Base-by-base conservation (phyloP, 2,329 filamentous ascomycete species). In the Aphanoascus verrucosus region DNA sequence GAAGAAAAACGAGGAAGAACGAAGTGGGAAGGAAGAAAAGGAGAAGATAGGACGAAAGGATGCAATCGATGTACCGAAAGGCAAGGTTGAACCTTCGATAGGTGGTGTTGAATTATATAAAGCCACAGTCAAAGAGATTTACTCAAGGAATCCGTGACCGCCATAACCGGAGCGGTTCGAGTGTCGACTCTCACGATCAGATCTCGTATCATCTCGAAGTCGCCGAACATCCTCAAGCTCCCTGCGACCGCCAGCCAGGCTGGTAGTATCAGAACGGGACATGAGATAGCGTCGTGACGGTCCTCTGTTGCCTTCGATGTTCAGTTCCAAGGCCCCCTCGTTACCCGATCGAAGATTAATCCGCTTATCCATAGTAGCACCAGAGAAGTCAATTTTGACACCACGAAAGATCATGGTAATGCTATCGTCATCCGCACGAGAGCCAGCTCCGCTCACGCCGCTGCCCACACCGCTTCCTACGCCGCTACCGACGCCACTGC, bases 331-430 rank as follows among this genome's bases (percentile, higher is more conserved):
- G 2, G 58, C 64, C 42, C 70, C 69, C 17, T 66, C 62, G 5
- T 72, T 65, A 28, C 66, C 67, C 0, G 68, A 65, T 19, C 67
- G 66, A 38, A 72, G 57, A 53, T 64, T 71, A 58, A 72, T 71
- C 44, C 69, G 70, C 19, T 68, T 65, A 2, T 63, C 65, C 20
- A 71, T 60, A 23, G 64, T 62, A 49, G 68, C 65, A 52, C 65
- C 64, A 12, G 63, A 62, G 44, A 72, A 66, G 45, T 63, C 67
- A 57, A 72, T 69, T 31, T 65, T 69, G 38, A 72, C 62, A 20
- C 69, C 70, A 44, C 69, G 67, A 59, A 72, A 64, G 14, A 61
- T 65, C 59, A 72, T 68, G 46, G 65, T 65, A 57, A 72, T 66
- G 49, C 65, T 67, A 51, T 68, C 66, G 44, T 67, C 63, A 11